These are phyloP conservation scores for Eucalyptus albens DNA, from an alignment of 345 rosid species.

Conservation along the genomic window DNA sequence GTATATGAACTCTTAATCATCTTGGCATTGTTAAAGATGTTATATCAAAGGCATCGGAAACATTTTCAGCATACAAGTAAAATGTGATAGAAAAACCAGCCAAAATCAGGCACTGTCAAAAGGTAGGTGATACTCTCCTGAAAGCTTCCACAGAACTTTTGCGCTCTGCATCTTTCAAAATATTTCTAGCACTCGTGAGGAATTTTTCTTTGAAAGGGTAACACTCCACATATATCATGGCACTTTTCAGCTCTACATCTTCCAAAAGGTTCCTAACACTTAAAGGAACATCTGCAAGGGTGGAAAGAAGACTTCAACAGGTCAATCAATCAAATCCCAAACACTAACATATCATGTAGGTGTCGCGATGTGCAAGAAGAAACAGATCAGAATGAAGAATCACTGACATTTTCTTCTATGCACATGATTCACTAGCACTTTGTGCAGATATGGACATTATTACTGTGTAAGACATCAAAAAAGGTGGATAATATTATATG, in stretches of 20 bases:
- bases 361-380: background rate
- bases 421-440: background rate
- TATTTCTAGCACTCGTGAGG: slow-evolving; percentile 54
- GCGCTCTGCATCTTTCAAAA: slow-evolving; percentile 69
- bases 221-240: slow-evolving; percentile 2
- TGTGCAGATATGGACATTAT: too few species aligned
- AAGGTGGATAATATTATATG: background rate
- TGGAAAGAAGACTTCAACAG: background rate
- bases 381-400: background rate
- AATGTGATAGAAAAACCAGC: background rate
- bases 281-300: slow-evolving; percentile 51
- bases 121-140: slow-evolving; percentile 21
- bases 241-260: slow-evolving; percentile 67
- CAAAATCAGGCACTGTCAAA: background rate
- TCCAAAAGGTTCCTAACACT: slow-evolving; percentile 86
- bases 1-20: background rate
- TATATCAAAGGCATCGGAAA: background rate
- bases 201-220: background rate
- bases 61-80: background rate
- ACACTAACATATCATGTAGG: background rate
- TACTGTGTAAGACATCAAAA: background rate
- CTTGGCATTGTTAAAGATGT: background rate
- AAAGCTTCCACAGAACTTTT: slow-evolving; percentile 74
- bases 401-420: background rate
- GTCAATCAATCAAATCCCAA: background rate